Percentiles rank a stretch among this genome's conserved stretches.
Conservation (phyloP, 176 grass and related monocot genomes). For the Poa annua region DNA sequence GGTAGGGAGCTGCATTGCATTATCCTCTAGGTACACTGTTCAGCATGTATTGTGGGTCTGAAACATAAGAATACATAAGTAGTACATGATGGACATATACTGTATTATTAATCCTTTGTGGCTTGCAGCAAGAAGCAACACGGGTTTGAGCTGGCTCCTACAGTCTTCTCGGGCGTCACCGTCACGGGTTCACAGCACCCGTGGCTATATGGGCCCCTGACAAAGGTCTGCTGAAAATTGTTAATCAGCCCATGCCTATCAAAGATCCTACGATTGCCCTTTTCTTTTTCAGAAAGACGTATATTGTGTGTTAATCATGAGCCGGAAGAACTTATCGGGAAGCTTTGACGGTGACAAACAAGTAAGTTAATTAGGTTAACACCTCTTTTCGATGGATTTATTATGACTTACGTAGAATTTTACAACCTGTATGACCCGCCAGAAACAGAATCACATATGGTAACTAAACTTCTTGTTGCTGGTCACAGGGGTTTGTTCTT, state of each 20-base stretch:
- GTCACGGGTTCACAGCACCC: conserved; percentile 16
- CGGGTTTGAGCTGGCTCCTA: neutral
- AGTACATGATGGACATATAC: neutral
- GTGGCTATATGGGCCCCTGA: neutral
- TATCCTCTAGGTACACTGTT: neutral
- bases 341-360: conserved; percentile 6
- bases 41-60: neutral
- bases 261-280: neutral
- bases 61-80: neutral
- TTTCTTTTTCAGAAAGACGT: neutral
- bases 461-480: no score
- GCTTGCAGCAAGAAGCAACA: neutral
- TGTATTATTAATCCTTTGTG: neutral
- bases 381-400: conserved; percentile 4
- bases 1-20: neutral
- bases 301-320: neutral
- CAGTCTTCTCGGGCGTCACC: neutral
- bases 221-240: neutral
- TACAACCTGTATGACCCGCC: no score
- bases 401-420: neutral
- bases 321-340: neutral
- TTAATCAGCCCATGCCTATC: conserved; percentile 23
- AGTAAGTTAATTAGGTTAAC: neutral
- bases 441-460: no score
- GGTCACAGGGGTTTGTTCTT: no score